Base-by-base conservation (phyloP, 1,139 yeast genomes). In the Zygosaccharomyces sapae region DNA sequence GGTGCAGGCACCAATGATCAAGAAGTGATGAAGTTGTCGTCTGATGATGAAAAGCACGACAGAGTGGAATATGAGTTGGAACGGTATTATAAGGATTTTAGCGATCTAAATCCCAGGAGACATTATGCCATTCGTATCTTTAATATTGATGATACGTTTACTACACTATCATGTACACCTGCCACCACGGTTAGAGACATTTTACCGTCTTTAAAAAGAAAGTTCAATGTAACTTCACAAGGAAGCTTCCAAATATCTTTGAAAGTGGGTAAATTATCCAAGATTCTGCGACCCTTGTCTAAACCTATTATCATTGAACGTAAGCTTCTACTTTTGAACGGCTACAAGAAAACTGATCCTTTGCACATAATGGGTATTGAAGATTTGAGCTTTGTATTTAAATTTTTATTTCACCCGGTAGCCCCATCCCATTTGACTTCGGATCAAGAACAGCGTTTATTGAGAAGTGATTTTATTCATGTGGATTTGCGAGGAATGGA, bases 311-410 rank as follows among this genome's bases (percentile, higher is more conserved):
- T 80, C 53, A 80, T 87, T 47, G 96, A 90, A 65, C 79, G 83
- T 61, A 84, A 86, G 40, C 66, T 89, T 43, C 69, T 94, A 19
- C 72, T 83, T 54, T 70, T 86, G 38, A 83, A 89, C 63, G 99
- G 98, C 1, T 92, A 86, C 63, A 77, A 79, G 2, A 86, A 81
- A 44, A 73, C 77, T 13, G 97, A 90, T 63, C 80, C 83, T 43
- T 70, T 90, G 44, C 81, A 81, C 49, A 86, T 83, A 45, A 76
- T 89, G 47, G 97, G 96, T 29, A 75, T 96, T 50, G 95, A 87
- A 49, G 98, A 92, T 66, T 70, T 92, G 51, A 83, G 94, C 42
- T 89, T 83, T 61, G 72, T 94, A 38, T 87, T 94, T 66, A 87
- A 90, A 55, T 88, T 92, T 65, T 83, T 84, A 36, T 80, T 89